These are phyloP conservation scores for Colletotrichum sidae DNA, from an alignment of 2,329 filamentous ascomycete species.

Conservation along the genomic window DNA sequence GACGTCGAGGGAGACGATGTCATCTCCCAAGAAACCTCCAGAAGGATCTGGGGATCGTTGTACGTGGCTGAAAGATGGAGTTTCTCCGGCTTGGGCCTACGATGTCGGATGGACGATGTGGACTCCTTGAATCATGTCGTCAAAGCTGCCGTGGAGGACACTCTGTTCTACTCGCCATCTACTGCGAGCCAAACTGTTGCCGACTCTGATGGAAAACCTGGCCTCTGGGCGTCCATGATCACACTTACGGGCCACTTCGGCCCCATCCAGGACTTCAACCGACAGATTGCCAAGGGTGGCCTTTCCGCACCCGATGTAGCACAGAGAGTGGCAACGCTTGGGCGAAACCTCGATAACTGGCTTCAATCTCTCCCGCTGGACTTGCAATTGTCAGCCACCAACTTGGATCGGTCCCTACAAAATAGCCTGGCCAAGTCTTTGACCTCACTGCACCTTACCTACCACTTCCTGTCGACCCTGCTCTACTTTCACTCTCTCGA, in stretches of 20 bases:
- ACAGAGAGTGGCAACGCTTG: not conserved
- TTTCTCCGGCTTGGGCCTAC: constrained; percentile 36
- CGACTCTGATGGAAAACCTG: constrained; percentile 38
- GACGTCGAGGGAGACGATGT: not conserved
- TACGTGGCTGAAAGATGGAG: constrained; percentile 40
- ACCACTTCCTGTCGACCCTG: constrained; percentile 50
- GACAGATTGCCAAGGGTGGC: constrained; percentile 38
- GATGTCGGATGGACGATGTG: constrained; percentile 30
- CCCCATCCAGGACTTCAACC: constrained; percentile 49
- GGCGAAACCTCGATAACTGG: constrained; percentile 37
- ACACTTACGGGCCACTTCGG: constrained; percentile 46
- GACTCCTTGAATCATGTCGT: constrained; percentile 11
- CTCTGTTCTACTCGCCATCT: constrained; percentile 39
- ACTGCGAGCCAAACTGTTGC: constrained; percentile 3
- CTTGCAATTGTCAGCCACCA: constrained; percentile 34
- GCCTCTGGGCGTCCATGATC: constrained; percentile 51
- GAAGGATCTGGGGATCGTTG: constrained; percentile 37
- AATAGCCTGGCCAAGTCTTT: constrained; percentile 41
- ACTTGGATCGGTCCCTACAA: constrained; percentile 36
- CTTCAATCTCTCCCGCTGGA: constrained; percentile 26
- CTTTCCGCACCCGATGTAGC: constrained; percentile 28
- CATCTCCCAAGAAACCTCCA: constrained; percentile 25
- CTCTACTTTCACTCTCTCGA: constrained; percentile 53
- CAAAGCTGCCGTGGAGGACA: constrained; percentile 43
- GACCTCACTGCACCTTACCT: constrained; percentile 50